A percentile compares a stretch with the other conserved stretches of the same genome.
These are phyloP conservation scores for Candida corydali DNA, from an alignment of 805 yeast genomes.

Conservation along the genomic window DNA sequence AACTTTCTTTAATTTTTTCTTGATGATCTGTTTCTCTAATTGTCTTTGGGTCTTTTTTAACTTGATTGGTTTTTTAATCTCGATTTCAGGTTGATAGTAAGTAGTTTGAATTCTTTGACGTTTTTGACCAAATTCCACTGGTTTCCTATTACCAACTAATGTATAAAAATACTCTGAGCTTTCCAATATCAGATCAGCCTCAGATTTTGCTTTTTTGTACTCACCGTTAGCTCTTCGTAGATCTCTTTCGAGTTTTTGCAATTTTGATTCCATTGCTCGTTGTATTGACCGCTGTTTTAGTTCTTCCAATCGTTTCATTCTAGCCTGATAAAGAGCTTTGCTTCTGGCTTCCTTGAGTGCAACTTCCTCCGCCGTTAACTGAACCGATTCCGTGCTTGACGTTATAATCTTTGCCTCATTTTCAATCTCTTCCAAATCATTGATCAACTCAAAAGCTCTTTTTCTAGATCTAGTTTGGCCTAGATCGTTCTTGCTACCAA, in stretches of 20 bases:
- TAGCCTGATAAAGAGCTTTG: conserved; percentile 4
- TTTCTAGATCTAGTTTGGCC: conserved; percentile 12
- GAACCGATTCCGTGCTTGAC: not conserved
- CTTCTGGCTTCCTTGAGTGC: conserved; percentile 8
- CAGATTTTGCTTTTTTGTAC: conserved; percentile 2
- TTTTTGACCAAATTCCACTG: conserved; percentile 30
- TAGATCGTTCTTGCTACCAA: conserved; percentile 7
- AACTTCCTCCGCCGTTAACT: conserved; percentile 14
- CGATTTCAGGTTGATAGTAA: conserved; percentile 23
- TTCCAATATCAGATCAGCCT: conserved; percentile 12
- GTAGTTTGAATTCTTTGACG: conserved; percentile 26
- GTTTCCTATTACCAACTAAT: conserved; percentile 32
- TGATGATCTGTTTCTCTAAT: conserved; percentile 11
- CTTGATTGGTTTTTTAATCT: conserved; percentile 11
- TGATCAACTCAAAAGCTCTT: conserved; percentile 12
- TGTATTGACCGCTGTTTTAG: conserved; percentile 1
- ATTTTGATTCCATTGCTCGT: not conserved
- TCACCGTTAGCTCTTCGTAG: conserved; percentile 7
- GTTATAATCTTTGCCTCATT: conserved; percentile 5
- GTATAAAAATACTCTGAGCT: conserved; percentile 37
- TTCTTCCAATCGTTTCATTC: conserved; percentile 9
- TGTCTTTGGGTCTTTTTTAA: conserved; percentile 10
- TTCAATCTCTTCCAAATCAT: conserved; percentile 14
- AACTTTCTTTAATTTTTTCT: conserved; percentile 8
- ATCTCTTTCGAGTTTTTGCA: conserved; percentile 2